Percentiles rank a stretch among this genome's conserved stretches.
phyloP scores from a whole-genome alignment of 495 filamentous ascomycete genomes.

The Annulohypoxylon moriforme region DNA sequence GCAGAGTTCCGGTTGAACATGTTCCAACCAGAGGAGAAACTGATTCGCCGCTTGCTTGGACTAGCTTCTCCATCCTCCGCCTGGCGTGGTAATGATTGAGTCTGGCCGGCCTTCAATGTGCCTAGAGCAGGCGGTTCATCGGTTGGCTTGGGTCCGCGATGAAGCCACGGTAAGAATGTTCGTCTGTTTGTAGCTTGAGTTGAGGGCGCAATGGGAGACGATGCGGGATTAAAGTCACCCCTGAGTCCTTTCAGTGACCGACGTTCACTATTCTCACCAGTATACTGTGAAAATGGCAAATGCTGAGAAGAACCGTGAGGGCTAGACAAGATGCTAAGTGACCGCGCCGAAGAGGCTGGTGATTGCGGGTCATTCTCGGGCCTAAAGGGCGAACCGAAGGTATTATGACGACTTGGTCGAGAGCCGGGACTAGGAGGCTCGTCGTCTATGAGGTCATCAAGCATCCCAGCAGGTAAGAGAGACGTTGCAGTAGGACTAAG shows the following conservation, averaged over 20 bases:
- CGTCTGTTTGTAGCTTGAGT: slow-evolving; percentile 49
- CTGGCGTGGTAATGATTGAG: slow-evolving; percentile 79
- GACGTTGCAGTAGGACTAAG: slow-evolving; percentile 85
- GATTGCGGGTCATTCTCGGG: slow-evolving; percentile 69
- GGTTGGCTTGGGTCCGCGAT: slow-evolving; percentile 74
- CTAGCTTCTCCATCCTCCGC: slow-evolving; percentile 59
- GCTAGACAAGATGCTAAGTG: slow-evolving; percentile 73
- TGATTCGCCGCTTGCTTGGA: slow-evolving; percentile 60
- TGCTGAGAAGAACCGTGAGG: slow-evolving; percentile 71
- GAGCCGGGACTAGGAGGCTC: slow-evolving; percentile 64
- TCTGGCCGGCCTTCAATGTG: slow-evolving; percentile 78
- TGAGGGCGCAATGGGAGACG: slow-evolving; percentile 41
- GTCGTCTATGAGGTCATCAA: slow-evolving; percentile 76
- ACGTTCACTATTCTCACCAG: slow-evolving; percentile 54
- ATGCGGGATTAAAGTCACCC: slow-evolving; percentile 40
- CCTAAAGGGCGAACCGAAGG: slow-evolving; percentile 52
- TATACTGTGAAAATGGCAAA: slow-evolving; percentile 61
- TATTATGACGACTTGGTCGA: slow-evolving; percentile 43
- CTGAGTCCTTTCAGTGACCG: slow-evolving; percentile 51
- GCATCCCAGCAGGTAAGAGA: slow-evolving; percentile 81
- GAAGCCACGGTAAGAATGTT: slow-evolving; percentile 69
- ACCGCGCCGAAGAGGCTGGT: slow-evolving; percentile 74
- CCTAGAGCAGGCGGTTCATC: slow-evolving; percentile 78
- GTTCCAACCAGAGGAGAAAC: slow-evolving; percentile 63
- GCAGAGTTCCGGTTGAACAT: slow-evolving; percentile 67